Evolutionary conservation across 2,329 filamentous ascomycete species (phyloP).

Genomic region (Setomelanomma holmii): DNA sequence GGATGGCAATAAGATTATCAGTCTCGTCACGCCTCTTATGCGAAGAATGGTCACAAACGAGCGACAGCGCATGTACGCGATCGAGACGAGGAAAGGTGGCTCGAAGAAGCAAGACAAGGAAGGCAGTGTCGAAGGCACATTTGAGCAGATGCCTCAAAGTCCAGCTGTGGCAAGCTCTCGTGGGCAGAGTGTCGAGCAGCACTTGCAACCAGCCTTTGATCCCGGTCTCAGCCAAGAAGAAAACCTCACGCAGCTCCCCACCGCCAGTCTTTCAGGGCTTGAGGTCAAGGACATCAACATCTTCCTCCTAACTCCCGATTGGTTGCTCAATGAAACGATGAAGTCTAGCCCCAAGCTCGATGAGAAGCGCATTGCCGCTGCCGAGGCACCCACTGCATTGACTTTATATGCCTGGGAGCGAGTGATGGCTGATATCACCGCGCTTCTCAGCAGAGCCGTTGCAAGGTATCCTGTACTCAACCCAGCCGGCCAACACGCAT

Average conservation of each 20-base stretch:
- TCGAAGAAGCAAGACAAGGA: constrained; percentile 45
- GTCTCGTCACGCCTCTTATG: constrained; percentile 64
- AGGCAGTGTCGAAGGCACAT: constrained; percentile 22
- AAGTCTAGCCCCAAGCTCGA: constrained; percentile 62
- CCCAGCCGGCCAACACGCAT: neutral
- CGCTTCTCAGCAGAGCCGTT: constrained; percentile 18
- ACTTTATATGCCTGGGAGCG: constrained; percentile 28
- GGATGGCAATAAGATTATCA: constrained; percentile 63
- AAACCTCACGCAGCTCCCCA: constrained; percentile 9
- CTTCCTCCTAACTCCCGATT: constrained; percentile 59
- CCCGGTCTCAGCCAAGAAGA: constrained; percentile 7
- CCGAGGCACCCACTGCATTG: constrained; percentile 14
- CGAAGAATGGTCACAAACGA: constrained; percentile 67
- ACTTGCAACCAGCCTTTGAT: constrained; percentile 16
- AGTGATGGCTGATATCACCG: constrained; percentile 22
- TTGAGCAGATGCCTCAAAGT: constrained; percentile 7
- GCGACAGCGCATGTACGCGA: constrained; percentile 64
- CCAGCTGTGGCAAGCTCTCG: constrained; percentile 1
- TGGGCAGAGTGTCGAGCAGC: constrained; percentile 15
- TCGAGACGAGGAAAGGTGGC: constrained; percentile 61
- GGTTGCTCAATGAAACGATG: constrained; percentile 30
- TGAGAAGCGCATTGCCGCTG: constrained; percentile 27
- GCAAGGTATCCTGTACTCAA: constrained; percentile 20
- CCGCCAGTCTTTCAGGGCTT: constrained; percentile 8
- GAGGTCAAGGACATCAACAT: constrained; percentile 59